Base-by-base conservation (phyloP, 306 rosid genomes). In the Cercis canadensis region DNA sequence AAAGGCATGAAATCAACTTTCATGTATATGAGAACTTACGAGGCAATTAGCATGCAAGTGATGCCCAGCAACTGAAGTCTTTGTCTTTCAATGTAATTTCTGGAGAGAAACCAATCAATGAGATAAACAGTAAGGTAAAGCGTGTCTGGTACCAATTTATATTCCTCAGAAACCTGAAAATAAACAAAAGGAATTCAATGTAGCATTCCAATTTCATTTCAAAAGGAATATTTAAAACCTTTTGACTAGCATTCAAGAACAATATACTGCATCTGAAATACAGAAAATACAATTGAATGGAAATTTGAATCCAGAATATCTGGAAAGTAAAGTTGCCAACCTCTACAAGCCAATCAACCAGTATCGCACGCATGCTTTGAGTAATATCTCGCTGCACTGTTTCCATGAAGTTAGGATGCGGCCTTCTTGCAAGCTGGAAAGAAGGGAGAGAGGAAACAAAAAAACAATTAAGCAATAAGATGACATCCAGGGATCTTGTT, bases 261-360 rank as follows among this genome's bases (percentile, higher is more conserved):
- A 45, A 34, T 36, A 11, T 32, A 46, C 51, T 41, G 43, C 57
- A 11, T 10, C 29, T 31, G 56, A 15, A 61, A 29, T 21, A 47
- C 33, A 59, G 19, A 19, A 14, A 51, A 10, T 47, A 15, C 19
- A 47, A n/a, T 43, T 11, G 2, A 43, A 4, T 10, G 3, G 5
- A 24, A 44, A 16, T 18, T 45, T 4, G 14, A 2, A 11, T 3
- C 7, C 39, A 45, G 37, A 7, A 8, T 50, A 77, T 39, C 11
- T 65, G 13, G 19, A 71, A 71, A 53, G 32, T 43, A 52, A 78
- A 62, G 10, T 70, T 70, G 61, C 93, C 36, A 64, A 95, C 99
- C 99, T 92, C 97, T 15, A 91, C 96, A 57, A 95, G 96, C 99
- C 99, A 95, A 83, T 95, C 99, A 41, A 95, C 84, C 68, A 95